Base-by-base conservation (phyloP, 179 eudicot species). In the Corrigiola litoralis region DNA sequence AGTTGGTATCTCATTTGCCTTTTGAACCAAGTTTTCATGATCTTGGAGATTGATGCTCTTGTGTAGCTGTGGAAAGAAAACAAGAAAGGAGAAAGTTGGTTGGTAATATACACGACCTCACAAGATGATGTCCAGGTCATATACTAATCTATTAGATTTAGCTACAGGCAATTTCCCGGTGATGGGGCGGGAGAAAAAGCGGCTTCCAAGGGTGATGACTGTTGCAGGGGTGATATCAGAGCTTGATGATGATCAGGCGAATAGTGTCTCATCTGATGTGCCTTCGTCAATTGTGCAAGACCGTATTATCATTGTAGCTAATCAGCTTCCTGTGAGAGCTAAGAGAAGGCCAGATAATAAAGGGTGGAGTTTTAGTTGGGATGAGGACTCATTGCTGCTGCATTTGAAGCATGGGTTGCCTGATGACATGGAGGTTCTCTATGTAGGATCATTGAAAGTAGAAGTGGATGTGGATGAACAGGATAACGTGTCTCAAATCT, bases 281-380 rank as follows among this genome's bases (percentile, higher is more conserved):
- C 89, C 87, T 13, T 90, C 95, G 0, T 82, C 95, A 5, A 47
- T 85, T 20, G 63, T 83, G 34, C 87, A 84, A 62, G 95, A 90
- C 5, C 83, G 92, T 17, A 79, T 86, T 58, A 86, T 90, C 53
- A 90, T 90, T 5, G 97, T 90, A 4, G 91, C 88, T 14, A 90
- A 90, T 70, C 95, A 88, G 71, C 87, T 90, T 23, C 97, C 97
- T 0, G 79, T 90, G 25, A 77, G 75, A 38, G 97, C 88, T 5
- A 82, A 85, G 70, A 56, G 85, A 56, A 70, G 81, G 52, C 76
- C 85, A 0, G 90, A 84, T 62, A 71, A 67, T 40, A 81, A 75
- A 55, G 87, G 90, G 10, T 90, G 97, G 97, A 72, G 69, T 65
- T 90, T 90, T 55, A 88, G 86, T 74, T 90, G 95, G 97, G 95